Evolutionary conservation across 306 rosid species (phyloP), one percentile per base, ranked within the genome.

Genomic region (Senna siamea): DNA sequence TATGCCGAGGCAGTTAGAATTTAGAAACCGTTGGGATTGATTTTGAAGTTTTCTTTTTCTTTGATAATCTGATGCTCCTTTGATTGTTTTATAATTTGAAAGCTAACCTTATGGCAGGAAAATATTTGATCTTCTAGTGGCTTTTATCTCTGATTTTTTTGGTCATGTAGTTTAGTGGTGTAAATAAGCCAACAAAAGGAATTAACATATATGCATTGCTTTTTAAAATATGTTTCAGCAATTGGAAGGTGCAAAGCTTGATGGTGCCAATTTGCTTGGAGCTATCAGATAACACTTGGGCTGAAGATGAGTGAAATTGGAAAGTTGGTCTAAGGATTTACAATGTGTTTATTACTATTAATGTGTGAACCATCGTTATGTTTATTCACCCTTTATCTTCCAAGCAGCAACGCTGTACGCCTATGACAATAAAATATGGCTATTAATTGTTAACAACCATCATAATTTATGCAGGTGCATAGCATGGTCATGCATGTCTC

Each of bases 181-280:
- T 13, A 48, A 60, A 28, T 58, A 26, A 15, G n/a, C 60, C 19
- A 69, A 35, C 55, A 2, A 54, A 41, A 53, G 20, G 47, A 47
- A 46, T 44, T 75, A 52, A 55, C 63, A 34, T 18, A 30, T 13
- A 28, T 3, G 43, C 20, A 2, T 38, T 64, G 47, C 35, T 68
- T 54, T 5, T 56, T 69, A 44, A 50, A 15, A 28, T 50, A 15
- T 59, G 56, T 68, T 32, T 65, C 74, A 90, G 98, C 86, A 81
- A 66, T 78, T 91, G 88, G 98, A 93, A 82, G 98, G 97, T 54
- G 98, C 98, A 11, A 89, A 32, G 79, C 94, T 93, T 68, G 92
- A 88, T 67, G 98, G 98, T 81, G 98, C 98, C 63, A 93, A 93
- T 85, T 84, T 91, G 81, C 88, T 79, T 2, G 98, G 96, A 74